Base-by-base conservation (phyloP, 2,329 filamentous ascomycete species). In the Arthrobotrys iridis region DNA sequence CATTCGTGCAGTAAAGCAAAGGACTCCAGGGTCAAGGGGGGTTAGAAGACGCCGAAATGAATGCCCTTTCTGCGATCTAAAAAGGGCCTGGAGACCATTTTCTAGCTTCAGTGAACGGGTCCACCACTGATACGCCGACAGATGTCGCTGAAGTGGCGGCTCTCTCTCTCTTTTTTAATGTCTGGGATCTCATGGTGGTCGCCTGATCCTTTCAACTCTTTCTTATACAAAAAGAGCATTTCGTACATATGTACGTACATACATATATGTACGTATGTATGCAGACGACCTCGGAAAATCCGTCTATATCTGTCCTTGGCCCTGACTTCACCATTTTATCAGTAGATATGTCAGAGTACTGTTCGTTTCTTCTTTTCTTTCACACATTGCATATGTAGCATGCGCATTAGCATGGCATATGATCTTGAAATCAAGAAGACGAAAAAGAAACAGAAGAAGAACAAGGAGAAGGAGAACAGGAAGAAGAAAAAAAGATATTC, bases 91-190 rank as follows among this genome's bases (percentile, higher is more conserved):
- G 33, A 65, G 40, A 11, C 35, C 33, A 30, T 37, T 50, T 55
- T 55, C 45, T 40, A 52, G 33, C 33, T 50, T 48, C 60, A 52
- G 45, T 50, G 60, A 52, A 48, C 50, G 43, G 63, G 64, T 75
- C 71, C 63, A 75, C 71, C 71, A 75, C 57, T 68, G 63, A 75
- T 35, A 75, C 46, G 46, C 43, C 63, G 71, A 68, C 71, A 75
- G 30, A 74, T 74, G 70, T 74, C 48, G 71, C 33, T 64, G 71
- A 68, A 50, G 40, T 64, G 63, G 63, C 71, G 63, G 48, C 71
- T 68, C 58, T 30, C 64, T 63, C n/a, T 18, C 26, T 60, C 55
- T 18, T 5, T 18, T 15, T 30, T 18, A n/a, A 60, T 62, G 48
- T 35, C n/a, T n/a, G n/a, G n/a, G 50, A 55, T 37, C 30, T 37